Base-by-base conservation (phyloP, 2,329 filamentous ascomycete genomes). In the Fusarium setosum region DNA sequence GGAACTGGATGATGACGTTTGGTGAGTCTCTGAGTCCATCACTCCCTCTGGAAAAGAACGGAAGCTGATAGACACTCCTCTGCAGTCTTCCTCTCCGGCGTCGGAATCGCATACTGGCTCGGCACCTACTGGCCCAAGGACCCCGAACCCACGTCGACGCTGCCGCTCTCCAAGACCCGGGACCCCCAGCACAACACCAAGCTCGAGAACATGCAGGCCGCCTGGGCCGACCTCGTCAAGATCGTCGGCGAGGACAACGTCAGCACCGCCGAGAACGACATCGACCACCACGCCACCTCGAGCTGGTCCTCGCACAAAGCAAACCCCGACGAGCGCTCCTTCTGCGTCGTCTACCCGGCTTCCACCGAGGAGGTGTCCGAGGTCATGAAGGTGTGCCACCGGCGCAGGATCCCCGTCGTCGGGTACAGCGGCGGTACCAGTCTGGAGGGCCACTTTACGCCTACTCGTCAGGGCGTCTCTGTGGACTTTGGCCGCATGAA, bases 401-500 rank as follows among this genome's bases (percentile, higher is more conserved):
- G 82, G 72, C 84, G 94, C 37, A 84, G 85, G 56, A 96, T 97
- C 64, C 94, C 94, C 6, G 93, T 97, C 21, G 94, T 92, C 4
- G 91, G 90, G 4, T 97, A 94, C 80, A 93, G 90, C 57, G 94
- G 94, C 40, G 94, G 94, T 31, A 97, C 94, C 8, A 94, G 91
- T 72, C 82, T 97, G 29, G 94, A 97, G 79, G 94, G 94, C 2
- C 93, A 97, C 77, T 97, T 92, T 77, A 89, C 93, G 1, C 88
- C 93, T 3, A 97, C 93, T 15, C 83, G 89, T 67, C 91, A 92
- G 57, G 94, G 94, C 18, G 88, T 97, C 29, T 95, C 92, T 70
- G 86, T 97, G 71, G 93, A 97, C 77, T 96, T 97, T 76, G 85
- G 86, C 49, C 86, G 90, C 61, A 97, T 97, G 94, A 88, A 95